Evolutionary conservation across 768 basidiomycete species (phyloP).

Genomic region (Cubamyces sp.): DNA sequence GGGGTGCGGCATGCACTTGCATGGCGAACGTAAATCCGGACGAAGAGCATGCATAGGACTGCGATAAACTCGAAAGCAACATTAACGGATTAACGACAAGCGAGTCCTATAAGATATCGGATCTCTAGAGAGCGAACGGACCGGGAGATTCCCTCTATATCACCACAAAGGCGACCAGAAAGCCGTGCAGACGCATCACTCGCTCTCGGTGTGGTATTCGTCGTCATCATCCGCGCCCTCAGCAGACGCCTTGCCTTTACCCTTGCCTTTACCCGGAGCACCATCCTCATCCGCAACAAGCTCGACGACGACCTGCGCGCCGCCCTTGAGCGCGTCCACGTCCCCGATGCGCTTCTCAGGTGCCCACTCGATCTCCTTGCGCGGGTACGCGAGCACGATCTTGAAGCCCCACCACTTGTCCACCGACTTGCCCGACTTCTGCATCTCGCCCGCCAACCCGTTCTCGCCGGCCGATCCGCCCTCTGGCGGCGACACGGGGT

Average conservation of each 20-base stretch:
- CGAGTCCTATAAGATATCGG: too few relatives aligned
- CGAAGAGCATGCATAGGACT: too few relatives aligned
- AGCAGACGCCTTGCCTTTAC: constrained; percentile 21
- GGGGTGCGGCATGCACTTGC: too few relatives aligned
- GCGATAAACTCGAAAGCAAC: too few relatives aligned
- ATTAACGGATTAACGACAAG: too few relatives aligned
- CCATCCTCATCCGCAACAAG: constrained; percentile 34
- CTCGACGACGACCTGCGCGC: constrained; percentile 72
- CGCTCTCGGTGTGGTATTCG: constrained; percentile 27
- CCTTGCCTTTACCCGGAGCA: constrained; percentile 22
- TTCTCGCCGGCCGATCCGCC: constrained; percentile 36
- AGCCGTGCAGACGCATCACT: neutral
- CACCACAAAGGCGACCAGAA: neutral
- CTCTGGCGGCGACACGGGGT: constrained; percentile 48
- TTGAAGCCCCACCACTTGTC: constrained; percentile 76
- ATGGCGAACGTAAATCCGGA: too few relatives aligned
- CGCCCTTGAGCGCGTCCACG: constrained; percentile 55
- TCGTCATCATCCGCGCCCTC: constrained; percentile 35
- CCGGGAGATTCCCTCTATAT: neutral
- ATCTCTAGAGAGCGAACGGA: too few relatives aligned
- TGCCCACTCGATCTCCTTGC: constrained; percentile 60
- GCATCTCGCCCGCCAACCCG: constrained; percentile 42
- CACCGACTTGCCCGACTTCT: constrained; percentile 26
- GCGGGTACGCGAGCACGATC: constrained; percentile 70
- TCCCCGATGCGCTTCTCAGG: constrained; percentile 44